phyloP scores from a whole-genome alignment of 129 eudicot genomes.

The Flaveria robusta region DNA sequence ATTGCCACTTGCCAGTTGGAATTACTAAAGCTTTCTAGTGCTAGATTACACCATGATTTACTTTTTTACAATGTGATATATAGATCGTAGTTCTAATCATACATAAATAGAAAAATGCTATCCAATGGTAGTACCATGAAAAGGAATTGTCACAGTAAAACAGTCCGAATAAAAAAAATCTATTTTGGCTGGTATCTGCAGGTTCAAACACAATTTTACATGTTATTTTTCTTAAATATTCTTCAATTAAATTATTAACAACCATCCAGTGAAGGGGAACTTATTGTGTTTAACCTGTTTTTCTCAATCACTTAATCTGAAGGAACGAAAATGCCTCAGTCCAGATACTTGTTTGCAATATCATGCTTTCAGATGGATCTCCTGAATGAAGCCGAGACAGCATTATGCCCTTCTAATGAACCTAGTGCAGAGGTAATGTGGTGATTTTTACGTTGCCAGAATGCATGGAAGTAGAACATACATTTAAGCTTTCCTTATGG shows the following conservation, averaged over 20 bases:
- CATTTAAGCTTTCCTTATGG: background rate
- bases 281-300: slow-evolving; percentile 28
- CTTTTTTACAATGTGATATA: background rate
- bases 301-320: slow-evolving; percentile 29
- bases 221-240: slow-evolving; percentile 2
- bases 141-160: background rate
- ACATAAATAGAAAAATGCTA: background rate
- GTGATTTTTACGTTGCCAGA: slow-evolving; percentile 17
- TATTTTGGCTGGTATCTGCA: slow-evolving; percentile 6
- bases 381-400: slow-evolving; percentile 86
- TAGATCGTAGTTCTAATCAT: background rate
- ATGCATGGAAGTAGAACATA: background rate
- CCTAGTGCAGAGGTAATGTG: slow-evolving; percentile 72
- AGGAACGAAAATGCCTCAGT: slow-evolving; percentile 89
- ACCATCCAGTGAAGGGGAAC: slow-evolving; percentile 7
- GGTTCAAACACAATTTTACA: slow-evolving; percentile 17
- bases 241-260: background rate
- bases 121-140: background rate
- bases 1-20: slow-evolving; percentile 1
- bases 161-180: background rate
- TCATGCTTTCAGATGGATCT: slow-evolving; percentile 99
- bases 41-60: background rate
- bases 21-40: background rate
- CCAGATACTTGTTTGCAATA: slow-evolving; percentile 95
- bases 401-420: slow-evolving; percentile 76